These are phyloP conservation scores for Candida manassasensis DNA, from an alignment of 805 yeast genomes.

Conservation along the genomic window DNA sequence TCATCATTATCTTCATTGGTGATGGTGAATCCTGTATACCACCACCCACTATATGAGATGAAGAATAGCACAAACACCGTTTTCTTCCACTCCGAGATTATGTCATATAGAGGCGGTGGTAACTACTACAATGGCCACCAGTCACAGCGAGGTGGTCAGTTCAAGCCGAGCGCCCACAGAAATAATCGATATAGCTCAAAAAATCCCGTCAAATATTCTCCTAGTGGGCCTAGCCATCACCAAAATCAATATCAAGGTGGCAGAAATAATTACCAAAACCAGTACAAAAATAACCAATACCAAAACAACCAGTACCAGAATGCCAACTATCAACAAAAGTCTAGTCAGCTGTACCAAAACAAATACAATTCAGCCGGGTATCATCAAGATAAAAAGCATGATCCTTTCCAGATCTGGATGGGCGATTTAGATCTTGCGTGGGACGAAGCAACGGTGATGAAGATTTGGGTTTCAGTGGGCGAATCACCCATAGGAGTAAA, in stretches of 20 bases:
- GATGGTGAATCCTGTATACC: background rate
- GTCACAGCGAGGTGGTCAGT: slow-evolving; percentile 1
- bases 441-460: slow-evolving; percentile 64
- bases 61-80: background rate
- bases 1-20: too few relatives aligned
- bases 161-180: slow-evolving; percentile 1
- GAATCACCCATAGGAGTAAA: slow-evolving; percentile 57
- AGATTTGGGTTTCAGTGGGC: slow-evolving; percentile 70
- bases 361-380: background rate
- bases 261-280: slow-evolving; percentile 4
- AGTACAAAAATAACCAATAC: slow-evolving; percentile 1
- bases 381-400: slow-evolving; percentile 6
- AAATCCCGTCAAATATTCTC: background rate
- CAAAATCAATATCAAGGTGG: slow-evolving; percentile 3
- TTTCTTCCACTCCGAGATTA: background rate
- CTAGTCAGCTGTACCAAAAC: slow-evolving; percentile 7
- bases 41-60: background rate
- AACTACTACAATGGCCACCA: slow-evolving; percentile 1
- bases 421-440: slow-evolving; percentile 85
- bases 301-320: slow-evolving; percentile 4
- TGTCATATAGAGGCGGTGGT: slow-evolving; percentile 5
- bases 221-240: background rate
- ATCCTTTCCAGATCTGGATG: slow-evolving; percentile 64
- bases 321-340: slow-evolving; percentile 6
- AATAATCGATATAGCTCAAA: slow-evolving; percentile 3